These are phyloP conservation scores for Monosporozyma yasuniensis DNA, from an alignment of 805 yeast species.

Conservation along the genomic window DNA sequence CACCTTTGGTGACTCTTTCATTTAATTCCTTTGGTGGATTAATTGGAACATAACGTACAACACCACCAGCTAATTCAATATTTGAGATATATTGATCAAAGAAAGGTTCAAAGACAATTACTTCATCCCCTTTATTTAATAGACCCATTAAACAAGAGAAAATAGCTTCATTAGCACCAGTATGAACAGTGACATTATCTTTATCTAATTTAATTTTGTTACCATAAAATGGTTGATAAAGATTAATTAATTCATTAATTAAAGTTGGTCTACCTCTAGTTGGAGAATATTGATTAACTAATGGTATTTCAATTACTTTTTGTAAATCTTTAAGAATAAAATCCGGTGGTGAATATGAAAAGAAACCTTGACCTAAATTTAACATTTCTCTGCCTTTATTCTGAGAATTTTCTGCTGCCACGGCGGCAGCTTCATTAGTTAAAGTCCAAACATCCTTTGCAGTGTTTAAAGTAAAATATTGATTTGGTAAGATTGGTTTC, in stretches of 20 bases:
- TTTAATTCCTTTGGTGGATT: slow-evolving; percentile 73
- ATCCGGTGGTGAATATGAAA: slow-evolving; percentile 92
- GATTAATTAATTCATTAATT: slow-evolving; percentile 55
- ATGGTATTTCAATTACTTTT: slow-evolving; percentile 60
- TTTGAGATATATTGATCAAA: slow-evolving; percentile 95
- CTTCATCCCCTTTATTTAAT: slow-evolving; percentile 84
- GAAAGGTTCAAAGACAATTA: slow-evolving; percentile 91
- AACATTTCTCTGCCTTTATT: slow-evolving; percentile 68
- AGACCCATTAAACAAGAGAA: slow-evolving; percentile 77
- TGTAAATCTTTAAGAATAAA: slow-evolving; percentile 81
- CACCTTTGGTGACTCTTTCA: slow-evolving; percentile 56
- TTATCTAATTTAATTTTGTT: slow-evolving; percentile 37
- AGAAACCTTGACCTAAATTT: slow-evolving; percentile 95
- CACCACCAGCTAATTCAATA: slow-evolving; percentile 89
- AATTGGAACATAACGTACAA: slow-evolving; percentile 76
- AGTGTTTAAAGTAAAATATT: slow-evolving; percentile 51
- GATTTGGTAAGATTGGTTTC: slow-evolving; percentile 21
- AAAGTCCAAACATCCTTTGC: slow-evolving; percentile 92
- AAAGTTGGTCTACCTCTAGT: slow-evolving; percentile 80
- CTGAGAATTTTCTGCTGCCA: slow-evolving; percentile 43
- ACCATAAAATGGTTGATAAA: slow-evolving; percentile 56
- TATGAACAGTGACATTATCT: slow-evolving; percentile 58
- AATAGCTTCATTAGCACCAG: slow-evolving; percentile 98
- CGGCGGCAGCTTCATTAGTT: slow-evolving; percentile 91
- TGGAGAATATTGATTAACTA: slow-evolving; percentile 86